These are phyloP conservation scores for Cucumis melo DNA, from an alignment of 306 rosid genomes.

Conservation along the genomic window DNA sequence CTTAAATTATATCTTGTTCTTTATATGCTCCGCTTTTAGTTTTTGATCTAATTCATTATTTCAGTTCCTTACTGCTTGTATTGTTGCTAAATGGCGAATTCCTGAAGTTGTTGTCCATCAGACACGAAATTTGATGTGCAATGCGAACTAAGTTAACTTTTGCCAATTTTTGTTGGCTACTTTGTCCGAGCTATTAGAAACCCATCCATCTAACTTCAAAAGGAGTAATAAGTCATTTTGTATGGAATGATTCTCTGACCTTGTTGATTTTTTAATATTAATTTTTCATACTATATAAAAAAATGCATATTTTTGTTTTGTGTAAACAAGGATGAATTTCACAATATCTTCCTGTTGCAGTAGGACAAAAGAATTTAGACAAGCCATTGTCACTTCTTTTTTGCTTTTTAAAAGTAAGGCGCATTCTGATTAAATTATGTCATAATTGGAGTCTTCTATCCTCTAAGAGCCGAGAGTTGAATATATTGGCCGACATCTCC, in stretches of 20 bases:
- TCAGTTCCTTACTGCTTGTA: background rate
- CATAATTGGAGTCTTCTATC: background rate
- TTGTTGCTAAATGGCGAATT: background rate
- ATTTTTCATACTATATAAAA: background rate
- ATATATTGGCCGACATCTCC: background rate
- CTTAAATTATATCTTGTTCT: background rate
- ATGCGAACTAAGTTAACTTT: background rate
- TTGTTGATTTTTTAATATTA: background rate
- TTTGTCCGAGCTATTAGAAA: background rate
- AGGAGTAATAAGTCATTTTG: background rate
- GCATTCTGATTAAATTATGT: background rate
- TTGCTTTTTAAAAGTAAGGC: background rate
- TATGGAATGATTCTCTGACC: background rate
- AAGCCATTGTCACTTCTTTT: background rate
- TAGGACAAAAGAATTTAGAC: constrained; percentile 18
- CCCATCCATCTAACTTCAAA: background rate
- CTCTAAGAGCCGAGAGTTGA: background rate
- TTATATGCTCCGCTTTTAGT: background rate
- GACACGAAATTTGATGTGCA: background rate
- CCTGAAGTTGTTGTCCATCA: background rate
- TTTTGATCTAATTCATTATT: background rate
- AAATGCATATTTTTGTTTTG: background rate
- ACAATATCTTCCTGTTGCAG: constrained; percentile 4
- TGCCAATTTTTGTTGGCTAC: background rate
- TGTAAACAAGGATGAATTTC: background rate